These are phyloP conservation scores for Metschnikowia baotianmanensis DNA, from an alignment of 805 yeast genomes.

Conservation along the genomic window DNA sequence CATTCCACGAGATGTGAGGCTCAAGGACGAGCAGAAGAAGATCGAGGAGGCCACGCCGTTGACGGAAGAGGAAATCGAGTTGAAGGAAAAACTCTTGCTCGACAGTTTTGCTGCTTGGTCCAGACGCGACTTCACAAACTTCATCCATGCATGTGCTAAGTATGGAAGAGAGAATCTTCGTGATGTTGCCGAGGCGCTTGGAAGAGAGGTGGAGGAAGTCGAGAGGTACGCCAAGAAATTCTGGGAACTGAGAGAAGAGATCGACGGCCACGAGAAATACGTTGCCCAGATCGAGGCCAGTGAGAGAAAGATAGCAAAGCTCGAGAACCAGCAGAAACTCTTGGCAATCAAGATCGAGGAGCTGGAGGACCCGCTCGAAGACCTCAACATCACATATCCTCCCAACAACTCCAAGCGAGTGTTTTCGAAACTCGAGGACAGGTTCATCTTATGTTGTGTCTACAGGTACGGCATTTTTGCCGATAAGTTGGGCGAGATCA, in stretches of 20 bases:
- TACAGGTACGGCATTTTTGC: slow-evolving; percentile 63
- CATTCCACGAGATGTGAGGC: slow-evolving; percentile 34
- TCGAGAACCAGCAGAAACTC: slow-evolving; percentile 53
- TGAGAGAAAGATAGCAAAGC: slow-evolving; percentile 60
- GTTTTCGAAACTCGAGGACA: slow-evolving; percentile 67
- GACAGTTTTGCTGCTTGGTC: slow-evolving; percentile 69
- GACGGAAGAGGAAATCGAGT: slow-evolving; percentile 57
- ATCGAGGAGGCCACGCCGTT: slow-evolving; percentile 58
- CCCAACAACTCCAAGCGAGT: slow-evolving; percentile 80
- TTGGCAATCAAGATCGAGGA: slow-evolving; percentile 52
- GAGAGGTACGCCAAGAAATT: slow-evolving; percentile 55
- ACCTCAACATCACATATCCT: slow-evolving; percentile 66
- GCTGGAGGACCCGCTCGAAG: slow-evolving; percentile 58
- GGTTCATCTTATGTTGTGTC: slow-evolving; percentile 59
- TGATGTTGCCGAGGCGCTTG: slow-evolving; percentile 53
- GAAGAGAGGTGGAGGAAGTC: slow-evolving; percentile 60
- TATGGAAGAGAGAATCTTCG: slow-evolving; percentile 55
- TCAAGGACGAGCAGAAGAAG: slow-evolving; percentile 48
- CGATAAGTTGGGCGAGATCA: slow-evolving; percentile 57
- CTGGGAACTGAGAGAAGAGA: slow-evolving; percentile 58
- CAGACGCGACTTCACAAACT: slow-evolving; percentile 70
- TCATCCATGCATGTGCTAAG: slow-evolving; percentile 66
- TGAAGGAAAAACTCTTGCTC: slow-evolving; percentile 51
- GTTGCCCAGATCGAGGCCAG: slow-evolving; percentile 70
- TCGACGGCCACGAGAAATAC: slow-evolving; percentile 72